These are phyloP conservation scores for Dalbergia oliveri DNA, from an alignment of 306 rosid species.

Conservation along the genomic window DNA sequence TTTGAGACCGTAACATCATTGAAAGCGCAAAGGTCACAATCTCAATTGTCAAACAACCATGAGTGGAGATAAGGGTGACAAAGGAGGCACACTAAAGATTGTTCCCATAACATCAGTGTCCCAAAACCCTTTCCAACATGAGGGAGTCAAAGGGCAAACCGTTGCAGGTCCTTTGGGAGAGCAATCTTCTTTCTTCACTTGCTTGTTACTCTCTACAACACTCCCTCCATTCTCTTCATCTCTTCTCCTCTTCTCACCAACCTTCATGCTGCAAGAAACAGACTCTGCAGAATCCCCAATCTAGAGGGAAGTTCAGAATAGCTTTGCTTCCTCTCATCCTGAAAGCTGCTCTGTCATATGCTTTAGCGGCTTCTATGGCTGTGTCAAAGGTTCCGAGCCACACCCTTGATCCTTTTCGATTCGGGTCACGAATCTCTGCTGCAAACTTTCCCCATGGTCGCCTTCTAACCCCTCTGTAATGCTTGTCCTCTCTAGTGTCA, in stretches of 20 bases:
- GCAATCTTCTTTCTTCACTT: slow-evolving; percentile 43
- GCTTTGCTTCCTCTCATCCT: slow-evolving; percentile 65
- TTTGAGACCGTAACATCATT: background rate
- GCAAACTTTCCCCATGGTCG: slow-evolving; percentile 64
- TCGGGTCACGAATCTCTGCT: slow-evolving; percentile 60
- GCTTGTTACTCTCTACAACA: background rate
- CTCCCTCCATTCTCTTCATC: slow-evolving; percentile 24
- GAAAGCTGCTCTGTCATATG: slow-evolving; percentile 63
- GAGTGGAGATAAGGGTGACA: slow-evolving; percentile 60
- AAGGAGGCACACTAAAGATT: slow-evolving; percentile 62
- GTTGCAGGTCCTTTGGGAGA: slow-evolving; percentile 35
- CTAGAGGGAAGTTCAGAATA: slow-evolving; percentile 56
- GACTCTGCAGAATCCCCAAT: slow-evolving; percentile 23
- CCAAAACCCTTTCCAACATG: slow-evolving; percentile 67
- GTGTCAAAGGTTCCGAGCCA: slow-evolving; percentile 68
- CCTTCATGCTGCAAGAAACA: background rate
- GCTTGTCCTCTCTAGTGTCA: slow-evolving; percentile 20
- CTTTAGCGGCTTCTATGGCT: slow-evolving; percentile 62
- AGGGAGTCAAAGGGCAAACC: slow-evolving; percentile 56
- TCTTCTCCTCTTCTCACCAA: slow-evolving; percentile 54
- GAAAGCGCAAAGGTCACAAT: background rate
- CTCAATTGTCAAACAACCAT: slow-evolving; percentile 49
- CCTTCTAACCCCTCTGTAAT: slow-evolving; percentile 58
- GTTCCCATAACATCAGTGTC: slow-evolving; percentile 56
- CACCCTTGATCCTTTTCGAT: slow-evolving; percentile 56